Evolutionary conservation across 2,329 filamentous ascomycete genomes (phyloP).

Genomic region (Cladosporium phlei): DNA sequence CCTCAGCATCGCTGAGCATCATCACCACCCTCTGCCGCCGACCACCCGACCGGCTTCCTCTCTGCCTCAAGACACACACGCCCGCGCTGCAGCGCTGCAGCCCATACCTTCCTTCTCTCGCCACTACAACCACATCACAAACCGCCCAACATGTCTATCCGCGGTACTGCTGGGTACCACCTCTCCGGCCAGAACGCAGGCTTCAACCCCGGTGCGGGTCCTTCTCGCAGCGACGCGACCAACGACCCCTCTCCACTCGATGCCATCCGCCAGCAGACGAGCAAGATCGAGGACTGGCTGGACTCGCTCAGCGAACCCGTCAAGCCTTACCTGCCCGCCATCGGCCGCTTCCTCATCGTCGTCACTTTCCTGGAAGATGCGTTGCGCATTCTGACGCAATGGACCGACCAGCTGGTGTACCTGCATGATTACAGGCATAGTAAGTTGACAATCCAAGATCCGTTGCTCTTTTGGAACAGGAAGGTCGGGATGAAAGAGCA

Average conservation of each 20-base stretch:
- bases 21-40: no score
- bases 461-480: neutral
- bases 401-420: slow-evolving; percentile 89
- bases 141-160: slow-evolving; percentile 49
- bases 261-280: slow-evolving; percentile 86
- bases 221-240: slow-evolving; percentile 54
- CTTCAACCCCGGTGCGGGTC: slow-evolving; percentile 35
- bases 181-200: slow-evolving; percentile 62
- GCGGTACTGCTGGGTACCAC: slow-evolving; percentile 72
- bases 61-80: neutral
- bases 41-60: neutral
- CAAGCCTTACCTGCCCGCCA: slow-evolving; percentile 94
- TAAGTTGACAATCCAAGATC: slow-evolving; percentile 57
- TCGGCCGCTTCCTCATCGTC: slow-evolving; percentile 95
- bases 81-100: slow-evolving; percentile 12
- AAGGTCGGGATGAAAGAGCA: neutral
- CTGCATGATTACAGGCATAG: slow-evolving; percentile 88
- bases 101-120: neutral
- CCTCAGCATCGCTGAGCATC: slow-evolving; percentile 1
- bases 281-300: slow-evolving; percentile 93
- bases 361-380: slow-evolving; percentile 98
- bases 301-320: slow-evolving; percentile 84
- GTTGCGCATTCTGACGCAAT: slow-evolving; percentile 93
- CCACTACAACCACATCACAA: neutral
- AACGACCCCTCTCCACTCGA: slow-evolving; percentile 76